These are phyloP conservation scores for Sporothrix sp. DNA, from an alignment of 2,329 filamentous ascomycete species.

Conservation along the genomic window DNA sequence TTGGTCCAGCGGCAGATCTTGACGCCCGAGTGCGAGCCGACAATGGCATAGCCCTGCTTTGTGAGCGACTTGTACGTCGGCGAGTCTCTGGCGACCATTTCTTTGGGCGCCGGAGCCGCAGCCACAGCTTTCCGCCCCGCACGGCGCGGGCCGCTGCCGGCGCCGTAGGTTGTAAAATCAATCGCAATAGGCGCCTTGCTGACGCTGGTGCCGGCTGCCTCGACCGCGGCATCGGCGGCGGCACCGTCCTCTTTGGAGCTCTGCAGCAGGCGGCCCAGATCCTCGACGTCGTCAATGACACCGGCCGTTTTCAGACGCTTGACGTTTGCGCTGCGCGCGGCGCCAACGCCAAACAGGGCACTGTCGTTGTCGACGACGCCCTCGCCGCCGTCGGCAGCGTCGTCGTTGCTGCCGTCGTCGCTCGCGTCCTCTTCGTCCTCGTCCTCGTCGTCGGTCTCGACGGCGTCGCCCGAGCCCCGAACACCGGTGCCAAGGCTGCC, in stretches of 20 bases:
- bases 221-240: constrained; percentile 14
- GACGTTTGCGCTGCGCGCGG: constrained; percentile 28
- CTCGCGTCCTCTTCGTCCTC: constrained; percentile 60
- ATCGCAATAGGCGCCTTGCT: constrained; percentile 53
- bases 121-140: constrained; percentile 29
- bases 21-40: constrained; percentile 90
- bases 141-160: constrained; percentile 19
- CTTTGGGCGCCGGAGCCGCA: constrained; percentile 47
- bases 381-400: constrained; percentile 51
- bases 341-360: constrained; percentile 38
- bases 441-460: constrained; percentile 75
- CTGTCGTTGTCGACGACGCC: constrained; percentile 42
- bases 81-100: constrained; percentile 89
- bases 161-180: constrained; percentile 71
- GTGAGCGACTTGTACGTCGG: constrained; percentile 83
- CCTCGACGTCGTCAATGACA: constrained; percentile 70
- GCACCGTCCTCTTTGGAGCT: constrained; percentile 31
- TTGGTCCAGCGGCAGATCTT: constrained; percentile 99
- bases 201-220: constrained; percentile 1
- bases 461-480: constrained; percentile 68
- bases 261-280: constrained; percentile 59
- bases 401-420: constrained; percentile 36
- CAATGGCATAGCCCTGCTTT: constrained; percentile 92
- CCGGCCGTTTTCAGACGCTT: constrained; percentile 34
- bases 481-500: constrained; percentile 56